Evolutionary conservation across 192 early-diverging fungal genomes (phyloP), one percentile per base, ranked within the genome.

Genomic region (Rhizophagus clarus): DNA sequence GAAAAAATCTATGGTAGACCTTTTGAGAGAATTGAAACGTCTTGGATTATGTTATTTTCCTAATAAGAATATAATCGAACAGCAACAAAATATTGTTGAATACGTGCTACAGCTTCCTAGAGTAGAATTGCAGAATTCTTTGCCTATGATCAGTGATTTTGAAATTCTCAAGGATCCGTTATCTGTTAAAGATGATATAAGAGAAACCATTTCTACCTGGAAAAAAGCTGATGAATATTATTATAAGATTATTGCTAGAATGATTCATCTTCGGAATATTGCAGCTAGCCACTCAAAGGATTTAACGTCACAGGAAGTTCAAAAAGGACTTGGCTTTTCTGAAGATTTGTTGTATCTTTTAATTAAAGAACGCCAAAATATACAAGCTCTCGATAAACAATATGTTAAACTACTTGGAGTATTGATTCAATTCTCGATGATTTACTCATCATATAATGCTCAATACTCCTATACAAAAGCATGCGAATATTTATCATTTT

Each of bases 1-100:
- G 32, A 94, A 94, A 83, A 95, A 93, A 80, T 90, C 95, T 2
- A 79, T 94, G 3, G 93, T 93, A 32, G 95, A 97, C 76, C 81
- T 95, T 24, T 85, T 95, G 64, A 95, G 92, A 80, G 86, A 92
- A 66, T 76, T 97, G 29, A 86, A 89, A 34, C 81, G 88, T 28
- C 78, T 96, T 56, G 95, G 95, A 26, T 78, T 92, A 28, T 85
- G 88, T 61, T 73, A 29, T 8, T 80, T 80, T 34, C 63, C 29
- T 12, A 83, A 83, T 42, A 81, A 81, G 63, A 82, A 83, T 68
- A 79, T 81, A 70, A 80, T 82, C 20, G 81, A 83, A 34, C 73
- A 83, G 4, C 83, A 84, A 37, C 80, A 86, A 70, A 80, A 86
- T 78, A 80, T 86, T 20, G 81, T 84, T 80, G 85, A 83, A 24